Percentiles rank a stretch among this genome's conserved stretches.
Evolutionary conservation across 306 rosid species (phyloP).

Genomic region (Quercus cerris): DNA sequence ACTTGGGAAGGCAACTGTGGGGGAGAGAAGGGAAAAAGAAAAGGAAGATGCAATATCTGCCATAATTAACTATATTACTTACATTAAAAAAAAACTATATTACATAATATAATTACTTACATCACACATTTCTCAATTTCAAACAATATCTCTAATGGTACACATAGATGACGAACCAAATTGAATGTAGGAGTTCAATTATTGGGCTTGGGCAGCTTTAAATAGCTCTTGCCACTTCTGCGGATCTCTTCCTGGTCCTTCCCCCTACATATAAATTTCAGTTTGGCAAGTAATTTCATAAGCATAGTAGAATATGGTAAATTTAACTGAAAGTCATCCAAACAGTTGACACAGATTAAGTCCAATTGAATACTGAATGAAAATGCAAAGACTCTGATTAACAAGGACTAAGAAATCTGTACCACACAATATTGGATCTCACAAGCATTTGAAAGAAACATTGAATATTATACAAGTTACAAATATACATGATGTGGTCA

Average conservation of each 20-base stretch:
- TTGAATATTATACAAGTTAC: neutral
- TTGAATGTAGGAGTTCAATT: neutral
- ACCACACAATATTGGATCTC: neutral
- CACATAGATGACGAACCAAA: neutral
- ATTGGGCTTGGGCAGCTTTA: conserved; percentile 36
- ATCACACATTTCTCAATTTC: neutral
- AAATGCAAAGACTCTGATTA: neutral
- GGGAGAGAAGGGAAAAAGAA: too few relatives aligned
- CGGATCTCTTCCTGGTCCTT: conserved; percentile 79
- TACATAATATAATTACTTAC: neutral
- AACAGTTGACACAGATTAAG: neutral
- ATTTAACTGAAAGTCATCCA: neutral
- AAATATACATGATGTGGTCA: neutral
- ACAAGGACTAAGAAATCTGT: neutral
- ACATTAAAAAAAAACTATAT: neutral
- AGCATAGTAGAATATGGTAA: neutral
- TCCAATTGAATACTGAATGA: neutral
- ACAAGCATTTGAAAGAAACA: neutral
- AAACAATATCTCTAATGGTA: neutral
- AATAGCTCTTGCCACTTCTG: conserved; percentile 76
- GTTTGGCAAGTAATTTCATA: neutral
- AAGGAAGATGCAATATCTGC: neutral
- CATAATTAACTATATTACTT: neutral
- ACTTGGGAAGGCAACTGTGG: too few relatives aligned
- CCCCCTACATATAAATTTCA: conserved; percentile 51